Conservation (phyloP, 768 basidiomycete genomes). For the Trametes coccinea region DNA sequence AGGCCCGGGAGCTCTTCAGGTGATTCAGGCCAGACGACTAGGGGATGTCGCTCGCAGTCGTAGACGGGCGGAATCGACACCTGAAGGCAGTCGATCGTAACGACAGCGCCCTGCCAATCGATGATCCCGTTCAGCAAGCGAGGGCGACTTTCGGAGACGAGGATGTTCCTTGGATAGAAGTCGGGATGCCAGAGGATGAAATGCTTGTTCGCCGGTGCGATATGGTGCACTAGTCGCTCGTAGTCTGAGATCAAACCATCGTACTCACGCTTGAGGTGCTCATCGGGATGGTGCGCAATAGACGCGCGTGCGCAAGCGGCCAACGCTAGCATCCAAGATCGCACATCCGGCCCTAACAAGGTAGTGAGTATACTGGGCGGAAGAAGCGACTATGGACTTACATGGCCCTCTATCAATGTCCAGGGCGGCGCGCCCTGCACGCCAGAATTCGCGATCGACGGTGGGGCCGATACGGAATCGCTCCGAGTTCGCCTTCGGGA, state of each 20-base stretch:
- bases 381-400: neutral
- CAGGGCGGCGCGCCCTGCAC: constrained; percentile 11
- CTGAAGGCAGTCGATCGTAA: neutral
- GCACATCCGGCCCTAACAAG: constrained; percentile 5
- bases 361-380: neutral
- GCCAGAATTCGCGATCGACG: constrained; percentile 22
- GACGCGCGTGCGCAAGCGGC: constrained; percentile 5
- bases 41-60: constrained; percentile 1
- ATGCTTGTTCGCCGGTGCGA: neutral
- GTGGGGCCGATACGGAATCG: constrained; percentile 21
- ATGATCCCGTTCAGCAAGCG: constrained; percentile 19
- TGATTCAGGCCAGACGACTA: neutral
- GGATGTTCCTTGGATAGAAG: constrained; percentile 20
- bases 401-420: constrained; percentile 20
- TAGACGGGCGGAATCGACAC: constrained; percentile 3
- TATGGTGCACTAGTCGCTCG: constrained; percentile 4
- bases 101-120: constrained; percentile 22
- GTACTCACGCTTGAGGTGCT: neutral
- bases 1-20: constrained; percentile 2
- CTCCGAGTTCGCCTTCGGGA: constrained; percentile 3
- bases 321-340: constrained; percentile 10
- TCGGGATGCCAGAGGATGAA: constrained; percentile 27
- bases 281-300: neutral
- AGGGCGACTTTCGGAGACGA: constrained; percentile 11
- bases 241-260: constrained; percentile 2